Evolutionary conservation across 306 rosid species (phyloP), one percentile per base, ranked within the genome.

Genomic region (Quercus variabilis): DNA sequence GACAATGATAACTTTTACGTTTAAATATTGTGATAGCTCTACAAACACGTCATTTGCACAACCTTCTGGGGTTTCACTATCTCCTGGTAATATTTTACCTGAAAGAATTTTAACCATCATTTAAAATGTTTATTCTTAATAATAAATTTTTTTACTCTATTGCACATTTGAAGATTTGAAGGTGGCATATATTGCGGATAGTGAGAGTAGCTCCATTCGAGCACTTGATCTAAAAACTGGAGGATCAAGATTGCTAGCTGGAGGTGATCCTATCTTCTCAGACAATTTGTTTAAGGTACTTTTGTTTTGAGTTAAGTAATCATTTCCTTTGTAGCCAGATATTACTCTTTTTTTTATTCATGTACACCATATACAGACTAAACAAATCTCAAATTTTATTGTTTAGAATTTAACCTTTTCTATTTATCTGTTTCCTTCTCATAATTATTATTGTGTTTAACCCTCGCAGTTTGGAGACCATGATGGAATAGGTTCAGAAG

Each of bases 151-250:
- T 69, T 13, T 69, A 71, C 63, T 58, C 68, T 28, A 80, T 77
- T 71, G 74, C 57, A 73, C 58, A 65, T 60, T 77, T 78, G 76
- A 69, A 94, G 97, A 92, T 86, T 80, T 78, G 28, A 83, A 7
- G 73, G 92, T 91, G 92, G 75, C 88, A 10, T 94, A 88, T 80
- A 26, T 94, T 10, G 97, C 99, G 82, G 99, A 94, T 79, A 94
- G 99, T 86, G 99, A 94, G 90, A 94, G 99, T 85, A 94, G 97
- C 88, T 94, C 99, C 67, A 86, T 94, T 81, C 90, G 99, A 86
- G 93, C 86, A 49, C 86, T 92, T 82, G 86, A 85, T 87, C 78
- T 92, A 78, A 89, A 86, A 90, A 88, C 95, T 55, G 97, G 97
- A 84, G 97, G 97, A 83, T 92, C 97, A 4, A 88, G 86, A 78